These are phyloP conservation scores for Pochonia chlamydosporia DNA, from an alignment of 2,329 filamentous ascomycete species.

Conservation along the genomic window DNA sequence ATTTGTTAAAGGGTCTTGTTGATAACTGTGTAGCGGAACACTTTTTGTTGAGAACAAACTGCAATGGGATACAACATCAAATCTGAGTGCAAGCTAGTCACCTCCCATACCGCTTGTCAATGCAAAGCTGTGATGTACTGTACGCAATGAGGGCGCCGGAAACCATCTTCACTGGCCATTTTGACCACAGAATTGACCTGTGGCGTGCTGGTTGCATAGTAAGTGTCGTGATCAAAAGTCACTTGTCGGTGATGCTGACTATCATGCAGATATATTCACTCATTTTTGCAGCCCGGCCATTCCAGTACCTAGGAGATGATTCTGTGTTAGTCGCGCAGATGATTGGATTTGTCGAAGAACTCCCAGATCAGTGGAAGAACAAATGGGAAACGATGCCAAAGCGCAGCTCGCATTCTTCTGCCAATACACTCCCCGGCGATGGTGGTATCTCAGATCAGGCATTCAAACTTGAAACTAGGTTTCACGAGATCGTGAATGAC, in stretches of 20 bases:
- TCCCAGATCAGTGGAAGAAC: neutral
- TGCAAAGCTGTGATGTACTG: too few species aligned
- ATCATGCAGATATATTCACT: constrained; percentile 1
- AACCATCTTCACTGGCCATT: neutral
- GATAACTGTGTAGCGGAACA: too few species aligned
- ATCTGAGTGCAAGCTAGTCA: too few species aligned
- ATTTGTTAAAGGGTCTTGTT: too few species aligned
- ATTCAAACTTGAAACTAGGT: constrained; percentile 1
- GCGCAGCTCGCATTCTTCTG: neutral
- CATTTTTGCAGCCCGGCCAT: neutral
- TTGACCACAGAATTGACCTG: constrained; percentile 4
- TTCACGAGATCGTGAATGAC: constrained; percentile 1
- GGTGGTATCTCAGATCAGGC: neutral
- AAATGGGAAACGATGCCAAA: neutral
- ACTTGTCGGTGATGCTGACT: neutral
- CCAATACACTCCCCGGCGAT: neutral
- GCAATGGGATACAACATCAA: too few species aligned
- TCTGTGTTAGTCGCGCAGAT: neutral
- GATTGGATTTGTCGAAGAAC: constrained; percentile 2
- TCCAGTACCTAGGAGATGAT: neutral
- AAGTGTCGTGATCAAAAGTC: neutral
- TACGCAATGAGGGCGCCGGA: constrained; percentile 3
- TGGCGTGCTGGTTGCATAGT: constrained; percentile 4
- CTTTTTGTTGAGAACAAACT: too few species aligned
- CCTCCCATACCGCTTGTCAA: too few species aligned